Percentiles rank a stretch among this genome's conserved stretches.
Evolutionary conservation across 768 basidiomycete species (phyloP).

Genomic region (Rubroboletus pulcherrimus): DNA sequence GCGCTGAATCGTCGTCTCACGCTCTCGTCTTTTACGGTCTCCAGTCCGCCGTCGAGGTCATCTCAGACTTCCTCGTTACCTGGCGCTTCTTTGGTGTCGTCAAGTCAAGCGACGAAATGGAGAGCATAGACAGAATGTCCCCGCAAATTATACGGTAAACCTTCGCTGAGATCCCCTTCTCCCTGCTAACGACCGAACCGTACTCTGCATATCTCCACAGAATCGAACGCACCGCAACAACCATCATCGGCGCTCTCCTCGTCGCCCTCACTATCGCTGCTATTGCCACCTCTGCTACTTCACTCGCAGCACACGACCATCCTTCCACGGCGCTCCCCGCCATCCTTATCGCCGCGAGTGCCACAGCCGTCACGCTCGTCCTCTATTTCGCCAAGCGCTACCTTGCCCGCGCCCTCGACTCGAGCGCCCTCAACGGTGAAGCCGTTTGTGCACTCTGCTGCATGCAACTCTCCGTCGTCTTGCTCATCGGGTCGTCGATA

Average conservation of each 20-base stretch:
- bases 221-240: conserved; percentile 37
- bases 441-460: conserved; percentile 43
- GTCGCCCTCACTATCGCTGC: conserved; percentile 37
- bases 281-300: conserved; percentile 32
- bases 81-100: conserved; percentile 40
- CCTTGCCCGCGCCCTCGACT: conserved; percentile 42
- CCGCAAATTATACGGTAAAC: conserved; percentile 14
- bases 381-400: conserved; percentile 45
- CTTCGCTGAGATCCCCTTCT: not conserved
- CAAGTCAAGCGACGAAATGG: conserved; percentile 33
- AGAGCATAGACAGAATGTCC: not conserved
- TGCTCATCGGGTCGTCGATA: conserved; percentile 40
- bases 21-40: conserved; percentile 48
- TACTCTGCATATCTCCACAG: conserved; percentile 15
- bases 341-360: conserved; percentile 41
- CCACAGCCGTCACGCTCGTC: conserved; percentile 37
- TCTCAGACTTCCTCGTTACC: conserved; percentile 41
- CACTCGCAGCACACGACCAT: conserved; percentile 34
- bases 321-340: conserved; percentile 39
- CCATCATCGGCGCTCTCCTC: conserved; percentile 36
- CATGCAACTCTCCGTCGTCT: conserved; percentile 40
- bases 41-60: conserved; percentile 45
- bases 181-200: not conserved
- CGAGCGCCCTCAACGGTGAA: conserved; percentile 42
- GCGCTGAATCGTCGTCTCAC: conserved; percentile 41